Base-by-base conservation (phyloP, 1,284 basidiomycete genomes). In the Erythrobasidium hasegawianum region DNA sequence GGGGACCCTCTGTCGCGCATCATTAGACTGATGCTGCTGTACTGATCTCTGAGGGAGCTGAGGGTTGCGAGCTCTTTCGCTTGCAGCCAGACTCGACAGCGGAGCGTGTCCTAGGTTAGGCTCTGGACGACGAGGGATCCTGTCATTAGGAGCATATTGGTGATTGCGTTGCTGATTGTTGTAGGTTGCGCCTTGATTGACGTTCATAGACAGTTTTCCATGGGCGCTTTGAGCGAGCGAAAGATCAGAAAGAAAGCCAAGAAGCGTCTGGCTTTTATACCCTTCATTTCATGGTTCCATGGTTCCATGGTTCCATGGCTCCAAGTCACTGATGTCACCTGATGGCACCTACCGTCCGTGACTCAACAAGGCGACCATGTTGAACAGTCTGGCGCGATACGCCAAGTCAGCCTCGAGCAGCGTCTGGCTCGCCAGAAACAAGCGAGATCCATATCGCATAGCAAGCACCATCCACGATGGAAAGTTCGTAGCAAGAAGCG, bases 401-500 rank as follows among this genome's bases (percentile, higher is more conserved):
- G n/a, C n/a, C n/a, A n/a, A n/a, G n/a, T 59, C 58, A 7, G 22
- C 58, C 11, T 52, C 58, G 18, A 49, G 41, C 22, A 49, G 41
- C 22, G 16, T 27, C 24, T 59, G 58, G 58, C 5, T 59, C 22
- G 58, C 58, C 10, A 41, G 58, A 3, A 29, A 41, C 49, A 24
- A 47, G 43, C 24, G 24, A n/a, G 58, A 52, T 50, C 58, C 58
- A 49, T 52, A 27, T 38, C 22, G 58, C 50, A 24, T 20, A 20
- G 33, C 47, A 24, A 39, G 11, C 49, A 53, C 9, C 29, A 40
- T 16, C 40, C 22, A 18, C 13, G 27, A 24, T 8, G n/a, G n/a
- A n/a, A n/a, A n/a, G n/a, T 57, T 47, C 20, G 55, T 64, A n/a
- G 61, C 61, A 14, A 22, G 61, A 10, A 57, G 61, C 55, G 61